A percentile compares a stretch with the other conserved stretches of the same genome.
Evolutionary conservation across 2,329 filamentous ascomycete genomes (phyloP).

Genomic region (Cladosporium sp.): DNA sequence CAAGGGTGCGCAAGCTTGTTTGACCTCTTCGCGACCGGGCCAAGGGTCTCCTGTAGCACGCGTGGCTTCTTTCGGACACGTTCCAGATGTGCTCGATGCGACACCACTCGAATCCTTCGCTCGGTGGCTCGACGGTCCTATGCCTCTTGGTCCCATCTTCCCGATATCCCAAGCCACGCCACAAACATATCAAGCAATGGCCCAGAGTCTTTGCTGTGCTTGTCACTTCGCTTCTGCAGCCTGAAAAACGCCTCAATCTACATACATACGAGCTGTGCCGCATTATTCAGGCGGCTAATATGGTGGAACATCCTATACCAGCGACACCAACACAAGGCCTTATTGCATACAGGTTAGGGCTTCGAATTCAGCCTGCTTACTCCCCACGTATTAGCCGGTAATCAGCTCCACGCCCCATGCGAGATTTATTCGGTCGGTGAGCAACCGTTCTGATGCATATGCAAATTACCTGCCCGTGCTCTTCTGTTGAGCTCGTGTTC

Average conservation of each 20-base stretch:
- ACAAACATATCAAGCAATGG: constrained; percentile 2
- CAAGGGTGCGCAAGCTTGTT: neutral
- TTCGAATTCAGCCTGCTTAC: neutral
- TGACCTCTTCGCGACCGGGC: neutral
- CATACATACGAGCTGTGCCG: neutral
- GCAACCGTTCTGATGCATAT: no score
- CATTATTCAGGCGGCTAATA: neutral
- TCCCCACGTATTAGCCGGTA: neutral
- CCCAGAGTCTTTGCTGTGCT: constrained; percentile 2
- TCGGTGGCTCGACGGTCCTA: constrained; percentile 1
- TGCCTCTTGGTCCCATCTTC: no score
- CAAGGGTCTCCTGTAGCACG: neutral
- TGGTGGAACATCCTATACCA: neutral
- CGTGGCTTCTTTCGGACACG: neutral
- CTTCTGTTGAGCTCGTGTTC: no score
- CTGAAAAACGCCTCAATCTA: neutral
- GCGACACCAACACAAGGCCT: neutral
- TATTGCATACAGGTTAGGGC: neutral
- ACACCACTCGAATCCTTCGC: neutral
- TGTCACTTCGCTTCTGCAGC: constrained; percentile 6
- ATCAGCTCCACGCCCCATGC: no score
- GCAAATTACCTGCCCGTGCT: no score
- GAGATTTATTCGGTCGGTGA: no score
- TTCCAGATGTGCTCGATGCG: neutral
- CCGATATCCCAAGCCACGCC: neutral